phyloP scores from a whole-genome alignment of 768 basidiomycete species.

The Termitomyces sp. region DNA sequence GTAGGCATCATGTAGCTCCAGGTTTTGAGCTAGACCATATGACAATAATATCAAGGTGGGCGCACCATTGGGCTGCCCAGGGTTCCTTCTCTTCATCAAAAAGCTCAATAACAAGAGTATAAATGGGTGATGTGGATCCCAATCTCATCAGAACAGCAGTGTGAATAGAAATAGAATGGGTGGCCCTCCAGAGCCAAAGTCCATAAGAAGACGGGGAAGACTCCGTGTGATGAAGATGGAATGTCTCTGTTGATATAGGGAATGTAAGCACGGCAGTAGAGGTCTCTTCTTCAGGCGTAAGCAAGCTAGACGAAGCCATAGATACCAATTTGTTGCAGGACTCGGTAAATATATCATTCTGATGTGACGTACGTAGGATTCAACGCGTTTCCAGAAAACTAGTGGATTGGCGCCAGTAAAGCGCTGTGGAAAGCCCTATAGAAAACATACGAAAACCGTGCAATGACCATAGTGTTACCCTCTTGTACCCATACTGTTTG shows the following conservation, averaged over 20 bases:
- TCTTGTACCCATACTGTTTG: neutral
- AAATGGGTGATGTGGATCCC: neutral
- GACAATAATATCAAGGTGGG: neutral
- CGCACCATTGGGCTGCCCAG: neutral
- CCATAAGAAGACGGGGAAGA: neutral
- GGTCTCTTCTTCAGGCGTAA: neutral
- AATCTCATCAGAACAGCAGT: neutral
- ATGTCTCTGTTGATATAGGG: neutral
- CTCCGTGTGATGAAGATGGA: neutral
- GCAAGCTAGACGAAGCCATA: neutral
- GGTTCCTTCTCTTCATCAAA: neutral
- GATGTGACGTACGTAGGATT: neutral
- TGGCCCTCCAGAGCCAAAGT: neutral
- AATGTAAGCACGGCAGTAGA: neutral
- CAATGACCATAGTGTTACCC: too few species aligned
- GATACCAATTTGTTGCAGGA: neutral
- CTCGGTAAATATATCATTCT: neutral
- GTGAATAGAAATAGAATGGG: neutral
- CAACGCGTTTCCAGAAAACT: neutral
- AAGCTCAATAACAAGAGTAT: neutral
- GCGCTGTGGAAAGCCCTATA: neutral
- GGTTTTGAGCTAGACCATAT: neutral
- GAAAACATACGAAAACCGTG: neutral
- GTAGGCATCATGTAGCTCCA: constrained; percentile 1
- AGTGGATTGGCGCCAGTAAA: neutral